These are phyloP conservation scores for Dactylellina haptotyla DNA, from an alignment of 2,329 filamentous ascomycete genomes.

Conservation along the genomic window DNA sequence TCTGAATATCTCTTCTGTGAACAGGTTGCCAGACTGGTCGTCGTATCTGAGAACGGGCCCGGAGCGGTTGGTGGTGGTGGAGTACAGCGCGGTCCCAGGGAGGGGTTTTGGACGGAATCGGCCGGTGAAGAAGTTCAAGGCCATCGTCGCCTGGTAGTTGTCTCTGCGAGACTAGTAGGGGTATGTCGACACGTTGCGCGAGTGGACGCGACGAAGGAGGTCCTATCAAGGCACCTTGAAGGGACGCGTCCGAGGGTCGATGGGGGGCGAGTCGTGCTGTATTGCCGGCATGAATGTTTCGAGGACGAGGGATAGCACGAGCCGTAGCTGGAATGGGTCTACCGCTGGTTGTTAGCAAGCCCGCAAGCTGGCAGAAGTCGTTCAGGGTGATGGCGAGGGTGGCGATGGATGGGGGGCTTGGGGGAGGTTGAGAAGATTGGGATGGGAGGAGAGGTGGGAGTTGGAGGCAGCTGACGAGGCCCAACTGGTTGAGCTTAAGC, in stretches of 20 bases:
- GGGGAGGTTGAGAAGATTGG: neutral
- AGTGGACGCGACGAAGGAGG: neutral
- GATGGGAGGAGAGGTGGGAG: neutral
- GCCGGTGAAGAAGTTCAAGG: constrained; percentile 28
- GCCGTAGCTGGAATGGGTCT: neutral
- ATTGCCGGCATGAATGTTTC: constrained; percentile 16
- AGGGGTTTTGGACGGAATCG: constrained; percentile 50
- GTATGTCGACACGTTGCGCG: neutral
- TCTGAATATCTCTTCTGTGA: constrained; percentile 37
- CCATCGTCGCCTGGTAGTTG: constrained; percentile 10
- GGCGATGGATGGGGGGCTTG: neutral
- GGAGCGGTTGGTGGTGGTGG: constrained; percentile 34
- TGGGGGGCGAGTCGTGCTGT: neutral
- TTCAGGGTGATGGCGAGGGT: neutral
- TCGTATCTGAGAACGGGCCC: constrained; percentile 45
- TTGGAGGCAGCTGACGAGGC: constrained; percentile 35
- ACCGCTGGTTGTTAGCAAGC: neutral
- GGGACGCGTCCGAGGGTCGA: constrained; percentile 26
- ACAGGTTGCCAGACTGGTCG: constrained; percentile 45
- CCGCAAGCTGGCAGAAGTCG: neutral
- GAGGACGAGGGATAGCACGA: neutral
- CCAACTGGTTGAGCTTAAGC: constrained; percentile 25
- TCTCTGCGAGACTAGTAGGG: neutral
- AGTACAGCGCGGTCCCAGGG: constrained; percentile 43
- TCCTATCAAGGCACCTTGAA: constrained; percentile 34